phyloP scores from a whole-genome alignment of 2,329 filamentous ascomycete genomes.

The Lecanicillium sp. region DNA sequence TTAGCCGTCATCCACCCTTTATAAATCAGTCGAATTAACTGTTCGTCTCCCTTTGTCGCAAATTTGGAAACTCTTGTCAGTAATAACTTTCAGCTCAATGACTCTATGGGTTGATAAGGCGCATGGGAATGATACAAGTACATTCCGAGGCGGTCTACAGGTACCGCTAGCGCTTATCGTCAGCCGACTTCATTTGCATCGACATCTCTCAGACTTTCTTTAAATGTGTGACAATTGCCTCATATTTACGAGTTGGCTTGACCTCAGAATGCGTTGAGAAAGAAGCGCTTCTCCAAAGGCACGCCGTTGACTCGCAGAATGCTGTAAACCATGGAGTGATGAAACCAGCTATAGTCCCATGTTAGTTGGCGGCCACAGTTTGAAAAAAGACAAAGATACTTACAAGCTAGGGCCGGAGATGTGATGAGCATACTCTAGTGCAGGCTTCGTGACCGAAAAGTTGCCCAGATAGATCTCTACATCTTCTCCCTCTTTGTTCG shows the following conservation, averaged over 20 bases:
- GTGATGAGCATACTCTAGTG: slow-evolving; percentile 1
- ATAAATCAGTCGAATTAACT: no score
- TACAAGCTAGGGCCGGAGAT: background rate
- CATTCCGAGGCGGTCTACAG: no score
- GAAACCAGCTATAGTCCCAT: background rate
- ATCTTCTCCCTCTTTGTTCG: background rate
- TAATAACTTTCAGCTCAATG: no score
- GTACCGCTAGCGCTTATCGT: no score
- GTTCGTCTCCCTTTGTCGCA: no score
- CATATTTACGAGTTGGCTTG: no score
- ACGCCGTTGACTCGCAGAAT: background rate
- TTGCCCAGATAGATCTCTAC: background rate
- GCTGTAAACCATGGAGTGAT: slow-evolving; percentile 3
- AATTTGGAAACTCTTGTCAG: no score
- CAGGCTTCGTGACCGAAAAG: background rate
- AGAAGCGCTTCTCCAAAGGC: background rate
- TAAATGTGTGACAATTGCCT: background rate
- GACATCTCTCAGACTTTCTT: background rate
- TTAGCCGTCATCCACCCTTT: background rate
- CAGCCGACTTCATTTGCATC: no score
- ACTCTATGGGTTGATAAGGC: no score
- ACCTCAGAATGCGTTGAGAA: background rate
- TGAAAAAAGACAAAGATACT: background rate
- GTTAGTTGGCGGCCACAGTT: background rate
- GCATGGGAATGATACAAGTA: no score